Conservation (phyloP, 78 protist species). For the Diacronema lutheri region DNA sequence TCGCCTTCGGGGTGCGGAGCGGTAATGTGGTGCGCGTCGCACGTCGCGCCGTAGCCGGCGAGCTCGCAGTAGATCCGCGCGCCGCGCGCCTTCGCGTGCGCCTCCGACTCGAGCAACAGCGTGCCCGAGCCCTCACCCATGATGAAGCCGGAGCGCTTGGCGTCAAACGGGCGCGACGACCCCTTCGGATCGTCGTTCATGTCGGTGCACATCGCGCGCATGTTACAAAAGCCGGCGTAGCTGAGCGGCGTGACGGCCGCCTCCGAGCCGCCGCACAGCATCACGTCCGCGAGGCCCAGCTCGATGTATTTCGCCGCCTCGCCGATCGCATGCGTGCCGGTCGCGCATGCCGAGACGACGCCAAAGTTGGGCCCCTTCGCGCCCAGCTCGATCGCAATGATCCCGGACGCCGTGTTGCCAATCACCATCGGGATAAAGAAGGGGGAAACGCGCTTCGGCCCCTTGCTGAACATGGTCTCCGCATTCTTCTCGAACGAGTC, state of each 20-base stretch:
- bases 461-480: background rate
- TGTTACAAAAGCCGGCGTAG: conserved; percentile 15
- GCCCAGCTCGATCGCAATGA: conserved; percentile 11
- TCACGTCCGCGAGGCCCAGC: background rate
- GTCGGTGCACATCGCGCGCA: conserved; percentile 23
- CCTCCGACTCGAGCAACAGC: conserved; percentile 15
- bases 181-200: background rate
- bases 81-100: conserved; percentile 19
- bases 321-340: conserved; percentile 17
- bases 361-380: conserved; percentile 8
- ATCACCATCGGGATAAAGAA: background rate
- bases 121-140: background rate
- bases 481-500: conserved; percentile 11
- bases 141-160: background rate
- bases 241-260: conserved; percentile 28
- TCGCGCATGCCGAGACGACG: conserved; percentile 11
- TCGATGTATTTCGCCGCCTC: background rate
- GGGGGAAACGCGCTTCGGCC: conserved; percentile 18
- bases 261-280: conserved; percentile 24
- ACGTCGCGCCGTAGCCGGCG: conserved; percentile 19
- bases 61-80: conserved; percentile 30
- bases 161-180: conserved; percentile 23
- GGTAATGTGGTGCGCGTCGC: conserved; percentile 43
- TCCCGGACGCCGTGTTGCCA: conserved; percentile 1
- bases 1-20: conserved; percentile 33